These are phyloP conservation scores for Phytophthora syringae DNA, from an alignment of 352 stramenopile species.

Conservation along the genomic window DNA sequence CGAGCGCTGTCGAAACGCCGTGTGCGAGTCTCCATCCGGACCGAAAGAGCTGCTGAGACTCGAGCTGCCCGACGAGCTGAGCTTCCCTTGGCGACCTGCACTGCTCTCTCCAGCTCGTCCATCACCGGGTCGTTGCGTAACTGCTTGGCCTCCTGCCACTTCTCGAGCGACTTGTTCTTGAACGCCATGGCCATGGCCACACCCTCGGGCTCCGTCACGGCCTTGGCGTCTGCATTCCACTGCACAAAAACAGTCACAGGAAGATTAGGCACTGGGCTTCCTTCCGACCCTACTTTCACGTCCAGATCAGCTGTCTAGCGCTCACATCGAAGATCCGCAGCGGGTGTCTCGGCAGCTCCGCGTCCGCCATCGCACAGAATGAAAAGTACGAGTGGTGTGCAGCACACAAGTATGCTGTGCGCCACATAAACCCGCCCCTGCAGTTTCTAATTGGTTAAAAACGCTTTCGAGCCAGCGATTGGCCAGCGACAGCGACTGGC, in stretches of 20 bases:
- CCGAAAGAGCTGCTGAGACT: slow-evolving; percentile 17
- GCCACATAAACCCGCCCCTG: background rate
- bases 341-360: slow-evolving; percentile 22
- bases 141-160: slow-evolving; percentile 53
- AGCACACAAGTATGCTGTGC: background rate
- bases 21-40: slow-evolving; percentile 6
- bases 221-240: slow-evolving; percentile 9
- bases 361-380: slow-evolving; percentile 8
- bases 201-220: slow-evolving; percentile 38
- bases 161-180: slow-evolving; percentile 45
- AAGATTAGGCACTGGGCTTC: background rate
- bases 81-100: slow-evolving; percentile 29
- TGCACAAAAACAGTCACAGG: background rate
- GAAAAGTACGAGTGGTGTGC: background rate
- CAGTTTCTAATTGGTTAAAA: slow-evolving; percentile 32
- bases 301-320: background rate
- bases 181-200: slow-evolving; percentile 53
- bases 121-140: slow-evolving; percentile 59
- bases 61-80: slow-evolving; percentile 13
- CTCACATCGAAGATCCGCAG: slow-evolving; percentile 36
- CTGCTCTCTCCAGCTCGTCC: slow-evolving; percentile 36
- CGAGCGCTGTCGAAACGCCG: slow-evolving; percentile 59
- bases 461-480: slow-evolving; percentile 11
- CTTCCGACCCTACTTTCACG: background rate
- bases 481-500: slow-evolving; percentile 30